A percentile compares a stretch with the other conserved stretches of the same genome.
These are phyloP conservation scores for Boletales sp. DNA, from an alignment of 768 basidiomycete species.

Conservation along the genomic window DNA sequence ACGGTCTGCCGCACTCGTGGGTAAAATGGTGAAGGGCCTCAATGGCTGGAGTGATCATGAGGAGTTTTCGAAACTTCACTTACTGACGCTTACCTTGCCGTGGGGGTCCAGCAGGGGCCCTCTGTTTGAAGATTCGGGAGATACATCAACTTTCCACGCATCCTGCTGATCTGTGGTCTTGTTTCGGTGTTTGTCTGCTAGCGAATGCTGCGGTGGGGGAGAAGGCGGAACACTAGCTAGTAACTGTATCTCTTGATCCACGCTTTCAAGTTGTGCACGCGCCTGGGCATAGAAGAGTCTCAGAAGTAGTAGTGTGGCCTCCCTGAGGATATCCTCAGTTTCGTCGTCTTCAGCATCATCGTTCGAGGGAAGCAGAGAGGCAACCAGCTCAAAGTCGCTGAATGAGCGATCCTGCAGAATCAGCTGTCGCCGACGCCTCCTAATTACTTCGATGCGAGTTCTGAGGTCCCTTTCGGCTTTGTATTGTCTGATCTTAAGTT, in stretches of 20 bases:
- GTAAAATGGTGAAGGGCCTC: constrained; percentile 90
- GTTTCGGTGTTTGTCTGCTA: constrained; percentile 36
- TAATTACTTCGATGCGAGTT: constrained; percentile 57
- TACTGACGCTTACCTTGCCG: constrained; percentile 58
- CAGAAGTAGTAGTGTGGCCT: constrained; percentile 65
- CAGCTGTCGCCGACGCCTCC: constrained; percentile 48
- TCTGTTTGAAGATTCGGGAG: constrained; percentile 41
- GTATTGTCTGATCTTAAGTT: constrained; percentile 89
- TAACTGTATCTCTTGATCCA: constrained; percentile 70
- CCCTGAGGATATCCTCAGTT: constrained; percentile 63
- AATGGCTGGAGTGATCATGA: constrained; percentile 55
- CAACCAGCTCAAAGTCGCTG: constrained; percentile 61
- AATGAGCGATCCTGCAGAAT: constrained; percentile 30
- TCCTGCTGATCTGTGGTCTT: constrained; percentile 45
- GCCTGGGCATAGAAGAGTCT: constrained; percentile 71
- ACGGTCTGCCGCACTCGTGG: constrained; percentile 64
- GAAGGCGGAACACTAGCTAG: constrained; percentile 50
- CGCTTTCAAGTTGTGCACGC: constrained; percentile 59
- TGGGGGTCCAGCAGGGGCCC: constrained; percentile 68
- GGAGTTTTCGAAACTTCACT: neutral
- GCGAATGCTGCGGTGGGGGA: constrained; percentile 28
- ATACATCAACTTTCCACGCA: constrained; percentile 73
- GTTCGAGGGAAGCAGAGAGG: constrained; percentile 46
- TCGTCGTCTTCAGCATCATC: constrained; percentile 51
- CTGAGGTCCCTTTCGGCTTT: constrained; percentile 81